Evolutionary conservation across 2,329 filamentous ascomycete genomes (phyloP), one percentile per base, ranked within the genome.

Genomic region (Arthroderma sp.): DNA sequence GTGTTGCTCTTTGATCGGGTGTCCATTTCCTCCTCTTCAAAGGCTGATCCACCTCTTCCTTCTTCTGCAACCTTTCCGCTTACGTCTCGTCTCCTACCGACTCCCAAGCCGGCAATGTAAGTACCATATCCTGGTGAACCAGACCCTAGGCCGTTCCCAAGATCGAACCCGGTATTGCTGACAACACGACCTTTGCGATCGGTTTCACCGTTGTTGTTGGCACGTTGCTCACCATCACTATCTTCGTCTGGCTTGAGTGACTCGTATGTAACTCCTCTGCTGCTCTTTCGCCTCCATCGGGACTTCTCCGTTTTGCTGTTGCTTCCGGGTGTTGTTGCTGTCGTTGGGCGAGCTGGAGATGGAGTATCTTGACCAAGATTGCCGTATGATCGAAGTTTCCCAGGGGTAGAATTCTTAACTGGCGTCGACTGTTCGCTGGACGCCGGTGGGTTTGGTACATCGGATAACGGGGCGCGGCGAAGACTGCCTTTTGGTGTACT

Each of bases 41-140:
- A 15, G 48, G 55, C 45, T n/a, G 34, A 44, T 6, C 58, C 57
- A 11, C 61, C 57, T 27, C 67, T 57, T 4, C 67, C 67, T 56
- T 70, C 67, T 47, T 70, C 67, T 0, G 62, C 67, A 9, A 69
- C 53, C 45, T 69, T 69, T 2, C 67, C 67, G 46, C 66, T 69
- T 11, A 70, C 67, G 44, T 70, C 67, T 36, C 66, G 59, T 43
- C 66, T 56, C 44, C 67, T 57, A n/a, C 66, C 66, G 32, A 70
- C 65, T 1, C 67, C 66, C 4, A 67, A 49, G 1, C 60, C 61
- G 2, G 64, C 63, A 37, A 67, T 64, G 44, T 67, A 67, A 48
- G 57, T 64, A 15, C 64, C 62, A 40, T 67, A 67, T 1, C 62
- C 39, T 3, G 59, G 53, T 1, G 62, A 55, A 15, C 55, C 56